Evolutionary conservation across 2,329 filamentous ascomycete genomes (phyloP), one percentile per base, ranked within the genome.

Genomic region (Metarhizium robertsii): DNA sequence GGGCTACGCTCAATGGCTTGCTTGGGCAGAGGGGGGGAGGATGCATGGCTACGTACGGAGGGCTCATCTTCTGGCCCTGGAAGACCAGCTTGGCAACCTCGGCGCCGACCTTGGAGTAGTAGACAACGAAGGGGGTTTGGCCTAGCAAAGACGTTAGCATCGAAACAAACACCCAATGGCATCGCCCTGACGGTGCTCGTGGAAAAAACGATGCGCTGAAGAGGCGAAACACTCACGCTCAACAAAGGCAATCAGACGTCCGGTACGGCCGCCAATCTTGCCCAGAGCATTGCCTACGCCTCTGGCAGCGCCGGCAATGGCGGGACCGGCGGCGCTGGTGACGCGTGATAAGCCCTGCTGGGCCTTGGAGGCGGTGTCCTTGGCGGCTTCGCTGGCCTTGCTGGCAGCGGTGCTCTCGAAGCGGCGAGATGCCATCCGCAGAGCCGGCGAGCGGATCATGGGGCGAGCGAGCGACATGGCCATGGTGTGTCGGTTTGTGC

Each of bases 21-120:
- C 42, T 45, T 45, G 16, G 58, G 54, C 57, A 56, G 53, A 54
- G 54, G 54, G 25, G 49, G 55, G 47, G 52, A 16, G 42, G 46
- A 36, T 52, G 43, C 42, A 11, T 4, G 6, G 25, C 8, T 18
- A 48, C 92, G 85, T 88, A 99, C 94, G 94, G 94, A 75, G 90
- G 91, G 69, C 81, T 79, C 91, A 99, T 96, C 78, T 88, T 89
- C 75, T 92, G 91, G 72, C 85, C 86, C 66, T 84, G 83, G 79
- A 91, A 90, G 63, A 97, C 84, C 64, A 96, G 81, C 81, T 89
- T 95, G 70, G 81, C 82, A 58, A 97, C 80, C 80, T 99, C 94
- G 61, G 92, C 76, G 66, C 81, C 88, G 69, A 97, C 92, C 72
- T 85, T 88, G 67, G 87, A 85, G 80, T 97, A 99, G 84, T 96